Conservation (phyloP, 2,329 filamentous ascomycete species). For the Xylaria sp. region DNA sequence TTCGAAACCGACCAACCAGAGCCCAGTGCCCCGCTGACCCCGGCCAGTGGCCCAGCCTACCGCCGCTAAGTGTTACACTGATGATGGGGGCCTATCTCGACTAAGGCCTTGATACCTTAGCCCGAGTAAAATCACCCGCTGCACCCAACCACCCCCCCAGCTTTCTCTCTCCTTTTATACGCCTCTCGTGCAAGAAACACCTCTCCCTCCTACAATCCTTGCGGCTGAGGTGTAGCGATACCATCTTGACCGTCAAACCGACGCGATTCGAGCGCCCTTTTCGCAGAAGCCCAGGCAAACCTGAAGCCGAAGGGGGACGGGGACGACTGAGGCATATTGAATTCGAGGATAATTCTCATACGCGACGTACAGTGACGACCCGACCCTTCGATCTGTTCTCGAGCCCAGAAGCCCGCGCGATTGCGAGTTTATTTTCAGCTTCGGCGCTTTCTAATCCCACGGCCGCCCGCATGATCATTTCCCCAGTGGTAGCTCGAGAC, state of each 20-base stretch:
- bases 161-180: constrained; percentile 14
- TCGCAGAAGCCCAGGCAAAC: not conserved
- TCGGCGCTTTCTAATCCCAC: constrained; percentile 1
- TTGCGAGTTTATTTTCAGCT: constrained; percentile 7
- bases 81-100: constrained; percentile 24
- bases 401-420: constrained; percentile 1
- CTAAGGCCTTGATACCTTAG: constrained; percentile 24
- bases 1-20: constrained; percentile 22
- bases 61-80: constrained; percentile 22
- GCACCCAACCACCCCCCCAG: constrained; percentile 20
- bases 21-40: not conserved
- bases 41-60: constrained; percentile 16
- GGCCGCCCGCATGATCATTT: not conserved
- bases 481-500: not conserved
- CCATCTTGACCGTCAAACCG: constrained; percentile 11
- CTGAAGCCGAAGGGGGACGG: constrained; percentile 18
- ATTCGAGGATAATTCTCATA: not conserved
- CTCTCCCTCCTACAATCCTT: constrained; percentile 12
- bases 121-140: constrained; percentile 26
- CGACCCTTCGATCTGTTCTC: constrained; percentile 13
- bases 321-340: constrained; percentile 9
- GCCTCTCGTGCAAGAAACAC: constrained; percentile 13
- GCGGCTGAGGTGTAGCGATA: constrained; percentile 6
- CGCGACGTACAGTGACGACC: constrained; percentile 12
- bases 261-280: constrained; percentile 7